These are phyloP conservation scores for Saraca asoca DNA, from an alignment of 331 rosid genomes.

Conservation along the genomic window DNA sequence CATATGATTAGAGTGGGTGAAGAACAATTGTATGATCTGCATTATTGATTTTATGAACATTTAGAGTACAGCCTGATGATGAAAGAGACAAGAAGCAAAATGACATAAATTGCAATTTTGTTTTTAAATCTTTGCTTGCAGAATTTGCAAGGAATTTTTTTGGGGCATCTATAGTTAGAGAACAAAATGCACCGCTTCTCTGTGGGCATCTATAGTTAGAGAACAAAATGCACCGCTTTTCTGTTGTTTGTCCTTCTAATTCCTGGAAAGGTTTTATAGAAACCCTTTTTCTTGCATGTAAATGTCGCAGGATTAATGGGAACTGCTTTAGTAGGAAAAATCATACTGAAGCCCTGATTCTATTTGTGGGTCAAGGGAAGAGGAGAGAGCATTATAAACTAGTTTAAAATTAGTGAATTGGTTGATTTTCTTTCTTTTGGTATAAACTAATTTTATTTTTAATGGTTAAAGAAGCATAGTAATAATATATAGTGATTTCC, in stretches of 20 bases:
- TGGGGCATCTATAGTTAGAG: neutral
- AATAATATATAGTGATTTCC: neutral
- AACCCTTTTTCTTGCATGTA: no score
- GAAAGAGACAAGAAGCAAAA: constrained; percentile 15
- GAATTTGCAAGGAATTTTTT: constrained; percentile 8
- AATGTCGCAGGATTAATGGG: no score
- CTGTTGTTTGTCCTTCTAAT: no score
- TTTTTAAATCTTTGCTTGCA: neutral
- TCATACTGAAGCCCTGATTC: no score
- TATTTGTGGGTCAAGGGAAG: no score
- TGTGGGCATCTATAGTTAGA: neutral
- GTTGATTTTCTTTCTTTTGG: neutral
- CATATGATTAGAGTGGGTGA: constrained; percentile 32
- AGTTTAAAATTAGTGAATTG: neutral
- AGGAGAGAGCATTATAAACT: neutral
- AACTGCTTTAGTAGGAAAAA: no score
- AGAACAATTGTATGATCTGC: constrained; percentile 15
- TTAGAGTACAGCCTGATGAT: neutral
- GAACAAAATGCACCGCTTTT: no score
- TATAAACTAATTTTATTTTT: no score
- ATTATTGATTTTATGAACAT: constrained; percentile 21
- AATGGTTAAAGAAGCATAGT: no score
- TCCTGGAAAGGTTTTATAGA: no score
- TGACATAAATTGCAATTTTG: neutral
- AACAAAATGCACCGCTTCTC: no score